These are phyloP conservation scores for Elaphomyces granulatus DNA, from an alignment of 495 filamentous ascomycete species.

Conservation along the genomic window DNA sequence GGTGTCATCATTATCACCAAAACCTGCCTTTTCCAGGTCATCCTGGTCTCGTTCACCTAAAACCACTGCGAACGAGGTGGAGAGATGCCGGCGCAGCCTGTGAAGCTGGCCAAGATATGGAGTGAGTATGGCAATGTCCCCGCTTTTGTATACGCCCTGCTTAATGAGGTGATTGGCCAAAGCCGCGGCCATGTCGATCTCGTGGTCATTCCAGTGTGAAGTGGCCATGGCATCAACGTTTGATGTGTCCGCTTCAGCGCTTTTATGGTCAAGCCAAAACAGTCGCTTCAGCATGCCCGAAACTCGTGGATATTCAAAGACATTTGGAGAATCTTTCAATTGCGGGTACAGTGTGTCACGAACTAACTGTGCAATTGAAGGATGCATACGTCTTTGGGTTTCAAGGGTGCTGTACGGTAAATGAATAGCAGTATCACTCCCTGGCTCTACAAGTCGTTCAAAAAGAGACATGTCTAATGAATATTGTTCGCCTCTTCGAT, in stretches of 20 bases:
- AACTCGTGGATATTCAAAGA: conserved; percentile 39
- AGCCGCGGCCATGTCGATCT: conserved; percentile 47
- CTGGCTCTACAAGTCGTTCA: conserved; percentile 42
- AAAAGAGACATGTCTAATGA: conserved; percentile 49
- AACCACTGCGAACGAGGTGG: conserved; percentile 41
- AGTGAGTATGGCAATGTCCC: conserved; percentile 60
- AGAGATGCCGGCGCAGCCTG: conserved; percentile 39
- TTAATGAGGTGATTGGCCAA: conserved; percentile 50
- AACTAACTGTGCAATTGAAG: conserved; percentile 44
- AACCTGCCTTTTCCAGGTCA: conserved; percentile 39
- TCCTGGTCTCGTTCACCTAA: conserved; percentile 54
- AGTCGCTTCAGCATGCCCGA: conserved; percentile 46
- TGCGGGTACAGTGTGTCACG: conserved; percentile 47
- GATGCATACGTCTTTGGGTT: conserved; percentile 60
- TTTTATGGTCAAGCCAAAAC: conserved; percentile 58
- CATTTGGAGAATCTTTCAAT: conserved; percentile 39
- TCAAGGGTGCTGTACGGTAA: conserved; percentile 44
- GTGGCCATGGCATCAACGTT: conserved; percentile 19
- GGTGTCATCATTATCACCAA: conserved; percentile 7
- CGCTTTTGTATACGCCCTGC: conserved; percentile 43
- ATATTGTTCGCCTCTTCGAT: conserved; percentile 36
- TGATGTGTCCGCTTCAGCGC: conserved; percentile 35
- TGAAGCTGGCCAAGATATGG: conserved; percentile 57
- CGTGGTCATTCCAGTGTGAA: conserved; percentile 49
- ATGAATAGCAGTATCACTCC: conserved; percentile 6